Evolutionary conservation across 805 yeast species (phyloP), one percentile per base, ranked within the genome.

Genomic region (Candida maesae): DNA sequence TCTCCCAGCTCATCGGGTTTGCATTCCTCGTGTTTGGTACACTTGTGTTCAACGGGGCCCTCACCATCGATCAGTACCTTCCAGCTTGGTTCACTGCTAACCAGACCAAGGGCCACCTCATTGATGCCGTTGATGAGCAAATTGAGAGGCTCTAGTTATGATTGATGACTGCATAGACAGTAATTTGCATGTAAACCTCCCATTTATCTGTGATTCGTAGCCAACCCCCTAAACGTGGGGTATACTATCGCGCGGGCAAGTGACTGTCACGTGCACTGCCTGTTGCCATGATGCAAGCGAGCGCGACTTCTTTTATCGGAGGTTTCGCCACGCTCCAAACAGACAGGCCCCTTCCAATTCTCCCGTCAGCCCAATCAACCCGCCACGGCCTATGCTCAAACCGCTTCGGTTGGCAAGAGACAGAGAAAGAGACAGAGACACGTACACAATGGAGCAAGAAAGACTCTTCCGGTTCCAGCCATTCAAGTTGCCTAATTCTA

Each of bases 401-500:
- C 44, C 41, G 14, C 16, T 45, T 11, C 15, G 31, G 18, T 17
- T 45, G 26, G 48, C 17, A 20, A 18, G 32, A 16, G 11, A 30
- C 29, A 27, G 34, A 20, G 19, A 12, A 36, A 26, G 34, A 30
- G 16, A 34, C 25, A 14, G n/a, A n/a, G n/a, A n/a, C n/a, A 18
- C 16, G 4, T 17, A 17, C 36, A 38, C 36, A 25, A 56, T 55
- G 66, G 70, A 70, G 28, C 65, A 68, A 32, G 67, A 71, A 37
- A 66, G 81, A 52, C 64, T 84, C 31, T 85, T 86, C 62, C 74
- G 84, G 47, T 78, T 85, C 63, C 74, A 74, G 35, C 73, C 77
- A 6, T 75, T 87, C 52, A 74, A 71, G 42, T 65, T 84, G 19
- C 88, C 95, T 38, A 78, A 81, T 51, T 80, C 93, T 7, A 77